Conservation (phyloP, 1,284 basidiomycete species). For the Cryptococcus jaspeensis region DNA sequence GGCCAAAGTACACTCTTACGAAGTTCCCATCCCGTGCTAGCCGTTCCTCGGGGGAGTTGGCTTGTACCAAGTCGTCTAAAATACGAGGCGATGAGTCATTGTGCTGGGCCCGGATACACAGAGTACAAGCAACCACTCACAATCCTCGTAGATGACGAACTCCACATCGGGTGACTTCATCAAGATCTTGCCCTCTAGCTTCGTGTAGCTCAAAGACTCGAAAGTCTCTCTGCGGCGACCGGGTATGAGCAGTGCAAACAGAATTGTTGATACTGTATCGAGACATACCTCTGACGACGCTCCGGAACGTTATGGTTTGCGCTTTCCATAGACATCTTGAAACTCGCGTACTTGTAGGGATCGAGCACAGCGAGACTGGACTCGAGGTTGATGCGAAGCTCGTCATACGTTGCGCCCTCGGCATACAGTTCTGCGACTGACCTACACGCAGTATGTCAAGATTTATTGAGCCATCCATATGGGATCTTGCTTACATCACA, state of each 20-base stretch:
- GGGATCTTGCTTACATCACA: constrained; percentile 63
- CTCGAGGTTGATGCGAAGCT: constrained; percentile 64
- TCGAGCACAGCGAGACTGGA: constrained; percentile 59
- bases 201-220: constrained; percentile 83
- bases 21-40: constrained; percentile 63
- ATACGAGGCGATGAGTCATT: not conserved
- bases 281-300: constrained; percentile 56
- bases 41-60: constrained; percentile 26
- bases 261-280: not conserved
- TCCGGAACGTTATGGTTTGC: constrained; percentile 74
- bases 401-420: constrained; percentile 64
- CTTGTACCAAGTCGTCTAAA: constrained; percentile 31
- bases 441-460: constrained; percentile 52
- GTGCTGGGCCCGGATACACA: not conserved
- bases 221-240: constrained; percentile 59
- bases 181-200: constrained; percentile 74
- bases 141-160: constrained; percentile 86
- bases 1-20: constrained; percentile 72
- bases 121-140: constrained; percentile 53
- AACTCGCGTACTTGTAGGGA: constrained; percentile 66
- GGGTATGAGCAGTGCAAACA: not conserved
- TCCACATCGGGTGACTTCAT: constrained; percentile 78
- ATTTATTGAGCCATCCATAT: not conserved
- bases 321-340: constrained; percentile 75
- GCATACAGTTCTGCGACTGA: constrained; percentile 74